Evolutionary conservation across 495 filamentous ascomycete species (phyloP).

Genomic region (Penicillium parvum): DNA sequence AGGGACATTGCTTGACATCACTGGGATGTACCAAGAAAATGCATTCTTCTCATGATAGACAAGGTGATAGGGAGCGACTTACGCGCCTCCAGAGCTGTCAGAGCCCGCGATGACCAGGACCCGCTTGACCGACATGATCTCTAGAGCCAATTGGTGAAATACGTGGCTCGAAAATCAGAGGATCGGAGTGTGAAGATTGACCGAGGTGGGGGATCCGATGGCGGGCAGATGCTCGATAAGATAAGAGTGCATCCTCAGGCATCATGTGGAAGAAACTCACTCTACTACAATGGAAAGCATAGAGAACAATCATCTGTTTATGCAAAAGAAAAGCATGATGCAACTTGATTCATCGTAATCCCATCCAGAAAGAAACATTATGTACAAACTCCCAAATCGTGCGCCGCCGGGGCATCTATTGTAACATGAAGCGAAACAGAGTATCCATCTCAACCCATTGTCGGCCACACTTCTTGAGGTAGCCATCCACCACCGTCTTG

Average conservation of each 20-base stretch:
- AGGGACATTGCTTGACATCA: no score
- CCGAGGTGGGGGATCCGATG: slow-evolving; percentile 6
- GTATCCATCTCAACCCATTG: slow-evolving; percentile 96
- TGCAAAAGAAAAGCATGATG: slow-evolving; percentile 15
- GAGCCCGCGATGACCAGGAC: slow-evolving; percentile 82
- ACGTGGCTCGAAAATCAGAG: slow-evolving; percentile 41
- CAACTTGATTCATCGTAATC: slow-evolving; percentile 16
- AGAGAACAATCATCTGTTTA: neutral
- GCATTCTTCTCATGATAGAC: no score
- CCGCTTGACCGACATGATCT: slow-evolving; percentile 42
- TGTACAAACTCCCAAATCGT: slow-evolving; percentile 23
- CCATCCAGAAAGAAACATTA: slow-evolving; percentile 13
- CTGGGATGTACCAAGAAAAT: no score
- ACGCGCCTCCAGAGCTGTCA: slow-evolving; percentile 86
- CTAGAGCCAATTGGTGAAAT: slow-evolving; percentile 10
- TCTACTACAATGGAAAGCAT: neutral
- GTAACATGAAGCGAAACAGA: slow-evolving; percentile 70
- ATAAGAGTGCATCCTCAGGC: slow-evolving; percentile 1
- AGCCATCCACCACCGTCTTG: slow-evolving; percentile 72
- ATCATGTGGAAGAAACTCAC: no score
- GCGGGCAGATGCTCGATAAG: slow-evolving; percentile 9
- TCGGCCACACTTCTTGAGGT: slow-evolving; percentile 88
- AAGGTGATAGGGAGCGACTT: slow-evolving; percentile 30
- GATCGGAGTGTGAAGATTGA: no score
- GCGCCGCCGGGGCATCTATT: slow-evolving; percentile 24